These are phyloP conservation scores for Nyctanthes arbortristis DNA, from an alignment of 257 asterid species.

Conservation along the genomic window DNA sequence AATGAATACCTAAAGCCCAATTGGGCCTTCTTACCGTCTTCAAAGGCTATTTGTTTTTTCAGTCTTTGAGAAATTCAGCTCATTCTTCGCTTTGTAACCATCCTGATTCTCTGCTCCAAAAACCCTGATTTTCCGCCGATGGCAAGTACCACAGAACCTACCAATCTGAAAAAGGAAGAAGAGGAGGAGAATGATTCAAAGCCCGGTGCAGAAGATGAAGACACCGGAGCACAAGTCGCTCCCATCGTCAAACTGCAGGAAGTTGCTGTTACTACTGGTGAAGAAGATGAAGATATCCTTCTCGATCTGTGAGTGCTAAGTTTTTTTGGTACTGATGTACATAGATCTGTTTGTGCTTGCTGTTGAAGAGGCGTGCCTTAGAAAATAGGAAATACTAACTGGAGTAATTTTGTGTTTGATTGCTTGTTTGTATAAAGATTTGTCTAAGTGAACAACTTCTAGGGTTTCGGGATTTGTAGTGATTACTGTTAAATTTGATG, in stretches of 20 bases:
- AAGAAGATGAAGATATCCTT: conserved; percentile 21
- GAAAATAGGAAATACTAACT: background rate
- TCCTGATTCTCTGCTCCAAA: too few species aligned
- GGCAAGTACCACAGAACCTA: conserved; percentile 6
- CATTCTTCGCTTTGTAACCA: too few species aligned
- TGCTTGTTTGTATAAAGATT: background rate
- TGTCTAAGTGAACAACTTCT: background rate
- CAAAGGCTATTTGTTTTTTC: too few species aligned
- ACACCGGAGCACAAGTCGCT: conserved; percentile 22
- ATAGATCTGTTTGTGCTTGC: background rate
- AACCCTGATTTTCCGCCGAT: too few species aligned
- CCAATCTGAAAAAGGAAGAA: conserved; percentile 9
- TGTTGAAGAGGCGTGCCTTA: too few species aligned
- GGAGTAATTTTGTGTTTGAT: background rate
- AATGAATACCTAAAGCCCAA: too few species aligned
- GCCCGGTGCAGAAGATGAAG: conserved; percentile 19
- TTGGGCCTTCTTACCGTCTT: too few species aligned
- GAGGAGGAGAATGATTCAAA: conserved; percentile 16
- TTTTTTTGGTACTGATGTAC: background rate
- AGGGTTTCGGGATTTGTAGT: background rate
- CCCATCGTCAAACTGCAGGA: conserved; percentile 27
- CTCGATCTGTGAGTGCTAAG: conserved; percentile 16
- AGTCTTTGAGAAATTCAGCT: too few species aligned
- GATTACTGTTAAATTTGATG: background rate
- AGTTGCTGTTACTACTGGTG: conserved; percentile 20